phyloP scores from a whole-genome alignment of 148 eudicot species.

The Vaccinium myrtillus region DNA sequence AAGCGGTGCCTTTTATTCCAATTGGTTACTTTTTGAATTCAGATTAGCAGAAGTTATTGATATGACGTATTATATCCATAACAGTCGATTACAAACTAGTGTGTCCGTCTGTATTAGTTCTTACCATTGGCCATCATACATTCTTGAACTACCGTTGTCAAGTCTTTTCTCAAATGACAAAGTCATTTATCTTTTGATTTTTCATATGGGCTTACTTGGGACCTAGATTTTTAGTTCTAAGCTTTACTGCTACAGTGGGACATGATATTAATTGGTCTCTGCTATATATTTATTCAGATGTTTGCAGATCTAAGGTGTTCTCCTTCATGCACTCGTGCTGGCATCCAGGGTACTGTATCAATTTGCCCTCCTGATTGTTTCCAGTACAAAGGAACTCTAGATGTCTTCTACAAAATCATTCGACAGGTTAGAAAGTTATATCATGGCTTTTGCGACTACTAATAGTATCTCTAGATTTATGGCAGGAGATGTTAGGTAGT shows the following conservation, averaged over 20 bases:
- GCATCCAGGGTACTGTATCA: slow-evolving; percentile 87
- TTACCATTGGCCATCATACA: not conserved
- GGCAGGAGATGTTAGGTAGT: not conserved
- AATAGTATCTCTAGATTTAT: not conserved
- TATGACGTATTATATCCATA: not conserved
- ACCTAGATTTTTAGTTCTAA: not conserved
- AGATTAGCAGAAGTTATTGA: not conserved
- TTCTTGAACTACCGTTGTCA: not conserved
- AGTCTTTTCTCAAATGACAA: not conserved
- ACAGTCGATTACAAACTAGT: not conserved
- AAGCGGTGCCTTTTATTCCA: not conserved
- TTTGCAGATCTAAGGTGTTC: slow-evolving; percentile 98
- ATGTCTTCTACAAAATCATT: slow-evolving; percentile 78
- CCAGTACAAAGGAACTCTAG: slow-evolving; percentile 93
- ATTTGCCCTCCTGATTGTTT: slow-evolving; percentile 98
- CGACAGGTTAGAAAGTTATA: slow-evolving; percentile 63
- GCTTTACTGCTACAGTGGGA: not conserved
- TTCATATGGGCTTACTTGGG: not conserved
- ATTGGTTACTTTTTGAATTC: not conserved
- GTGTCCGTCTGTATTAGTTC: not conserved
- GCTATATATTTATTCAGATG: slow-evolving; percentile 49
- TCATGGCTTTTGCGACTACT: not conserved
- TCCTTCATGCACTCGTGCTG: slow-evolving; percentile 86
- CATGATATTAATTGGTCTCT: slow-evolving; percentile 10
- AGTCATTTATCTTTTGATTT: not conserved